Evolutionary conservation across 352 stramenopile genomes (phyloP), one percentile per base, ranked within the genome.

Genomic region (Pythium biforme): DNA sequence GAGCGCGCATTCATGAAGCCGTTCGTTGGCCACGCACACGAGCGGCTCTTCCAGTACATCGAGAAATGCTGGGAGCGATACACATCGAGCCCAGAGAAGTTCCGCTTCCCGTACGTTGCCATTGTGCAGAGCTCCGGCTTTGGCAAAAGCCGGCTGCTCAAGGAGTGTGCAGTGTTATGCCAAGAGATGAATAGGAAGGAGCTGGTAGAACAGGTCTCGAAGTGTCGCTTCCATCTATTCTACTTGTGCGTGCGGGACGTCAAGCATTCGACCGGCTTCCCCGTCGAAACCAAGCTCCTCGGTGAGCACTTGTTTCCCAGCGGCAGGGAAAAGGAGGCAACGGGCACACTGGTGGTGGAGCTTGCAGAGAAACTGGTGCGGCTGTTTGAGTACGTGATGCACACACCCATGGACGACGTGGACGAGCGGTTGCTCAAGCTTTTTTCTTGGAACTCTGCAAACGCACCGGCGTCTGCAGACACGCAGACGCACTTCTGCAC

Each of bases 51-150:
- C 4, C 1, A 10, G 7, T 64, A 52, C 39, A 41, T 64, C n/a
- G 1, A 3, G 0, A 15, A 34, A 25, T 57, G 57, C 48, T 51
- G 47, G 29, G n/a, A 22, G 5, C 19, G 4, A 0, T 57, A 37
- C 22, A 19, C n/a, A 0, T 3, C 1, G 4, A 0, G 45, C 3
- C 2, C 7, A 3, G 8, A 20, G 17, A 5, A 14, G 1, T 41
- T 22, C n/a, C 20, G 23, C 1, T 64, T 47, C 50, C 59, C 59
- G 4, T 66, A 47, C 49, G 25, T 52, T 31, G 34, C 49, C 1
- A 48, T 66, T 2, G 49, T 66, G 40, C 59, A 66, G 41, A 66
- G 59, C 27, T 59, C 59, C 0, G 59, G 59, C 2, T 66, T 66
- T 26, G 50, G 59, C 49, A 66, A 66, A 50, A 66, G 59, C 25